These are phyloP conservation scores for Prototheca wickerhamii DNA, from an alignment of 163 green algal species.

Conservation along the genomic window DNA sequence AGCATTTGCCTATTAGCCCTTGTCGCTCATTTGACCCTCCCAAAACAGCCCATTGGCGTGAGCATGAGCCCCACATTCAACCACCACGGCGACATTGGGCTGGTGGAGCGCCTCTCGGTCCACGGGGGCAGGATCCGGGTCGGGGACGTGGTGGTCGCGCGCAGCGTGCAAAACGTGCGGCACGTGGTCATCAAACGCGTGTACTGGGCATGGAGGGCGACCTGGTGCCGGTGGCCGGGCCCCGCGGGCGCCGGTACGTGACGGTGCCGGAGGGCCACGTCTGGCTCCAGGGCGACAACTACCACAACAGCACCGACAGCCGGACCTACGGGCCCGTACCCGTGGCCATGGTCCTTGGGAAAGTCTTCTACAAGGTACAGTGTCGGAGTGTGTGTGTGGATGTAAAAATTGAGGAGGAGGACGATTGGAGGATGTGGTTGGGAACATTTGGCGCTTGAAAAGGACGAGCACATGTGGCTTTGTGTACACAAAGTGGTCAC, in stretches of 20 bases:
- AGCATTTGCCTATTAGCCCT: no score
- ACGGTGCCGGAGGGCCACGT: constrained; percentile 61
- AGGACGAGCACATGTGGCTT: no score
- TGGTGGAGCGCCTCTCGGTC: constrained; percentile 54
- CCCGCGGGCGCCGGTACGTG: constrained; percentile 2
- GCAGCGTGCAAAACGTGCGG: constrained; percentile 49
- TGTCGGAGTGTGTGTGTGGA: no score
- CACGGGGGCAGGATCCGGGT: constrained; percentile 1
- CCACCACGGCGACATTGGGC: constrained; percentile 51
- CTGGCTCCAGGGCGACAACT: constrained; percentile 69
- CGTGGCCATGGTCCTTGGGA: constrained; percentile 48
- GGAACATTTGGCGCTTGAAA: no score
- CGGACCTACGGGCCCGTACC: constrained; percentile 70
- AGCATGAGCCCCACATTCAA: constrained; percentile 80
- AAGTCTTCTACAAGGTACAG: constrained; percentile 52
- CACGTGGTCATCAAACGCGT: constrained; percentile 69
- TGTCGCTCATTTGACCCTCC: background rate
- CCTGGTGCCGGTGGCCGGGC: constrained; percentile 4
- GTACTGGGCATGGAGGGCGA: constrained; percentile 43
- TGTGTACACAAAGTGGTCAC: background rate
- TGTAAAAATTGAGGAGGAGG: background rate
- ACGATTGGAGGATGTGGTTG: background rate
- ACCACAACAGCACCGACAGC: constrained; percentile 64
- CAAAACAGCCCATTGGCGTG: constrained; percentile 56
- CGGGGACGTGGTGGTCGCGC: constrained; percentile 49